phyloP scores from a whole-genome alignment of 208 protist species.

The Eutreptiella sp. region DNA sequence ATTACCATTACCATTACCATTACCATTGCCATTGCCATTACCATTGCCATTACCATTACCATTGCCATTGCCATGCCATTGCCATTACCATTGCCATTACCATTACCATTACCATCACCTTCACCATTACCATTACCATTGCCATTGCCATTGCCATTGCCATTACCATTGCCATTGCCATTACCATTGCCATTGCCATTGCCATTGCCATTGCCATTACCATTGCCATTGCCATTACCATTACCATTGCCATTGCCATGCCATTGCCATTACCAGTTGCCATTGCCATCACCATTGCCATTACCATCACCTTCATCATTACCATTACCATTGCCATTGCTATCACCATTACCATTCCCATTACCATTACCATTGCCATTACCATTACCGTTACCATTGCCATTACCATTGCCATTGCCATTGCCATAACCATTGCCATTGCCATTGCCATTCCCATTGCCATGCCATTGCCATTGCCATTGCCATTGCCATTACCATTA shows the following conservation, averaged over 20 bases:
- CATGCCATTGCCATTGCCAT: too few relatives aligned
- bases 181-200: background rate
- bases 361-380: constrained; percentile 11
- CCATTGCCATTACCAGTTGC: too few relatives aligned
- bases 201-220: background rate
- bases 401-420: constrained; percentile 24
- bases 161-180: constrained; percentile 6
- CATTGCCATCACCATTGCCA: too few relatives aligned
- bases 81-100: constrained; percentile 1
- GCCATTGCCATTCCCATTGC: constrained; percentile 20
- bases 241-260: too few relatives aligned
- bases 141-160: constrained; percentile 17
- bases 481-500: too few relatives aligned
- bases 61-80: too few relatives aligned
- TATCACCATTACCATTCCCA: constrained; percentile 2
- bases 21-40: background rate
- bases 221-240: background rate
- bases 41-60: background rate
- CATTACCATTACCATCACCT: constrained; percentile 2
- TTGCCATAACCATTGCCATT: constrained; percentile 18
- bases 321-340: constrained; percentile 9
- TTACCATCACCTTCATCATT: background rate
- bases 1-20: background rate
- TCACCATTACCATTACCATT: too few relatives aligned
- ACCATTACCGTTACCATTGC: constrained; percentile 11